Base-by-base conservation (phyloP, 2,329 filamentous ascomycete genomes). In the Albophoma yamanashiensis region DNA sequence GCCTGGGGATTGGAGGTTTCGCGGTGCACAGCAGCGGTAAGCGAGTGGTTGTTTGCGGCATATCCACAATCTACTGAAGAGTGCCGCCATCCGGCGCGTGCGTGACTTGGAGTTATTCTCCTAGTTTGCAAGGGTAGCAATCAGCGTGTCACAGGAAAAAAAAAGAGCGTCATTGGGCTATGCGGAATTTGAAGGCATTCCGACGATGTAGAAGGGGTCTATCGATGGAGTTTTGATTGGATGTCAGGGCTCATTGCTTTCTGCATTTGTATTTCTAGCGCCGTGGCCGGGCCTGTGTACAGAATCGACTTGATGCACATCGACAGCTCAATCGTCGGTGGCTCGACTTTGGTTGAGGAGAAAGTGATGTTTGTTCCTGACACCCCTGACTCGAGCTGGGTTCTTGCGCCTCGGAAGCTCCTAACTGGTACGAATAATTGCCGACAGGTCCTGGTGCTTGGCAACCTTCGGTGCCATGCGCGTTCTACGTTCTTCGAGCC, bases 141-240 rank as follows among this genome's bases (percentile, higher is more conserved):
- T 31, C 27, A 31, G 27, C 5, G 5, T 31, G 27, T 3, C 27
- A 31, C 27, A 31, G 27, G 27, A 31, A 31, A 31, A 31, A 5
- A 31, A 31, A 31, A 3, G 27, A 5, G 27, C 27, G 27, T 31
- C 90, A n/a, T 82, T 95, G 14, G 91, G 91, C 55, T 95, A 93
- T 71, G 86, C 84, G 55, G 91, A 96, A 77, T 96, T 91, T 70
- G 89, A 95, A 71, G 91, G 91, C 47, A 95, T 96, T 65, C 91
- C 91, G 22, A 70, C 71, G 57, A 76, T 78, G 73, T 78, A 53
- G 27, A 34, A 20, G 50, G 27, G 50, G 20, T 20, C 43, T 56
- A 39, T 42, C 27, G 55, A 43, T 25, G 59, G 56, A 36, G 14
- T 60, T 82, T 31, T 42, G 15, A 36, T 57, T 27, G 39, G 31